Base-by-base conservation (phyloP, 768 basidiomycete genomes). In the Xanthoconium purpureum region DNA sequence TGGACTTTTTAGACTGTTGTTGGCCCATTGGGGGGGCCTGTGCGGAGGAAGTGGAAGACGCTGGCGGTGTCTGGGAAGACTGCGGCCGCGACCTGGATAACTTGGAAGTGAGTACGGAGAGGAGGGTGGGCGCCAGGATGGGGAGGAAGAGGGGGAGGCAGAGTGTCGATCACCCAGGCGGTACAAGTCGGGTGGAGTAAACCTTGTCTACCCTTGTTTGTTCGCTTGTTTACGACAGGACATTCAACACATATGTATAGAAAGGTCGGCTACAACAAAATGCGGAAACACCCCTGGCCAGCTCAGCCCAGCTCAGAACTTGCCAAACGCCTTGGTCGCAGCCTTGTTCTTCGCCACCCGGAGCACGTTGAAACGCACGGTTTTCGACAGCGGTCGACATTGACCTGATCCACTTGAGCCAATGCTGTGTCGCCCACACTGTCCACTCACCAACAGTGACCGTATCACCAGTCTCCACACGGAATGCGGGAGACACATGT, bases 341-440 rank as follows among this genome's bases (percentile, higher is more conserved):
- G 92, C 93, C 84, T 94, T 95, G 85, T 78, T 94, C 86, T 89
- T 93, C 63, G 85, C 74, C 74, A 99, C 96, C 68, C 95, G 89
- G 72, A 98, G 76, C 56, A 99, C 97, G 78, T 99, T 99, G 88
- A 99, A 99, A 49, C 97, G 91, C 69, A 98, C 93, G 35, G 96
- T 98, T 79, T 99, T 99, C 59, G 97, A 98, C 68, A 98, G 77
- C 66, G 97, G 97, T 73, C 97, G 89, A 82, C 97, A 99, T 85
- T 99, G 97, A 36, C 94, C 94, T 94, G 33, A 1, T 12, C 10
- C 36, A 0, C 46, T 20, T 63, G 46, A 61, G 61, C 43, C 7
- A 5, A 29, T 38, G 39, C 5, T 7, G 1, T 17, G 28, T 18
- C 35, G 20, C 15, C 24, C 49, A 36, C 15, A 43, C 47, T 64